phyloP scores from a whole-genome alignment of 345 rosid species.

The Physaria fendleri region DNA sequence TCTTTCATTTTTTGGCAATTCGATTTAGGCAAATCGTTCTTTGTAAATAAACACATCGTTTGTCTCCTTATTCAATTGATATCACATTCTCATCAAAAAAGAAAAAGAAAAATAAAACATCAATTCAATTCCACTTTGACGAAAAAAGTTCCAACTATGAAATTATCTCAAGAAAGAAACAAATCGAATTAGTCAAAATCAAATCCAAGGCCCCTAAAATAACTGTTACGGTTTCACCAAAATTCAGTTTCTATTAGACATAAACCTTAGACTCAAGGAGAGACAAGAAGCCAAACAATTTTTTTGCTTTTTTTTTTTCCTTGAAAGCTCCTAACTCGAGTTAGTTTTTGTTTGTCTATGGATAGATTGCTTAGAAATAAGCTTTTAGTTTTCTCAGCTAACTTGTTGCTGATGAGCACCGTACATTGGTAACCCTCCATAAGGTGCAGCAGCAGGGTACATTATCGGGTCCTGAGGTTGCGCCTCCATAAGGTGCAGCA shows the following conservation, averaged over 20 bases:
- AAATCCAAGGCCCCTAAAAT: constrained; percentile 24
- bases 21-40: too few relatives aligned
- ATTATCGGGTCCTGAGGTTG: constrained; percentile 71
- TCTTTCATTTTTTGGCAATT: too few relatives aligned
- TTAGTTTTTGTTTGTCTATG: constrained; percentile 15
- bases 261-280: constrained; percentile 16
- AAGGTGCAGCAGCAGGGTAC: constrained; percentile 60
- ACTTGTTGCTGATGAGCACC: constrained; percentile 91
- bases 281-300: constrained; percentile 6
- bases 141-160: constrained; percentile 6
- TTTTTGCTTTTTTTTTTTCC: constrained; percentile 11
- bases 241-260: constrained; percentile 15
- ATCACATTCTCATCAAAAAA: too few relatives aligned
- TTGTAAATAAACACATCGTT: too few relatives aligned
- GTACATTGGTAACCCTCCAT: constrained; percentile 71
- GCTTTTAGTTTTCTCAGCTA: constrained; percentile 46
- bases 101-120: background rate
- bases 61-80: too few relatives aligned
- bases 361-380: constrained; percentile 11
- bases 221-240: constrained; percentile 10
- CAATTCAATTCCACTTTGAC: background rate
- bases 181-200: constrained; percentile 20
- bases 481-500: too few relatives aligned
- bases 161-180: constrained; percentile 7
- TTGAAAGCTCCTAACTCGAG: constrained; percentile 16